Evolutionary conservation across 2,329 filamentous ascomycete species (phyloP), one percentile per base, ranked within the genome.

Genomic region (Alternaria atra): DNA sequence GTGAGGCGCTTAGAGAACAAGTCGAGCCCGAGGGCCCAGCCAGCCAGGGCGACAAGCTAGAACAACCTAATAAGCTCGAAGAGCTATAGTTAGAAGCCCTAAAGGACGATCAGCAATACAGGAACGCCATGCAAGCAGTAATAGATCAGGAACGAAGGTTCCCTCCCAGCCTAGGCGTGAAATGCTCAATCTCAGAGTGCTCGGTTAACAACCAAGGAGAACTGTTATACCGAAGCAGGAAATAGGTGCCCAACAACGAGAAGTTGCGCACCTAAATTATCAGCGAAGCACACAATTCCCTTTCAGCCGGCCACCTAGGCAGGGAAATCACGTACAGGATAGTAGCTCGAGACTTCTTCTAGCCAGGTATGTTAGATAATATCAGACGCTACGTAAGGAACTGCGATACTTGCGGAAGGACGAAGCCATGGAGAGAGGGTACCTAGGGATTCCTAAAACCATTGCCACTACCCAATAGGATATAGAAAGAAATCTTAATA

Each of bases 381-480:
- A 23, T 52, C 2, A 37, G 20, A 34, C 23, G 32, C 6, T 61
- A 34, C n/a, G 27, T 53, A 13, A n/a, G 35, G 9, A 52, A 40
- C 20, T 61, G 34, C 13, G 12, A 39, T 2, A 37, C 15, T 4
- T 56, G 40, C 10, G 9, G 35, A 34, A 35, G 48, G 3, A 44
- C 6, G 2, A 61, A 30, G 20, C 2, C 7, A 13, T 61, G 9
- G 25, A 39, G 43, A 27, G 23, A 53, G 2, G 10, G 12, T 1
- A 50, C 25, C 2, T 9, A 46, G 23, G 43, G 43, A 2, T 43
- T 61, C 3, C 44, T 61, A 6, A 40, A 61, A 17, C 59, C 20
- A 27, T 29, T 61, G 5, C 50, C 35, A 10, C 47, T 61, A 25
- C 48, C 29, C 5, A 29, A 48, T 20, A n/a, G 17, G 5, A 27